Conservation (phyloP, 495 filamentous ascomycete genomes). For the Hyaloscypha finlandica region DNA sequence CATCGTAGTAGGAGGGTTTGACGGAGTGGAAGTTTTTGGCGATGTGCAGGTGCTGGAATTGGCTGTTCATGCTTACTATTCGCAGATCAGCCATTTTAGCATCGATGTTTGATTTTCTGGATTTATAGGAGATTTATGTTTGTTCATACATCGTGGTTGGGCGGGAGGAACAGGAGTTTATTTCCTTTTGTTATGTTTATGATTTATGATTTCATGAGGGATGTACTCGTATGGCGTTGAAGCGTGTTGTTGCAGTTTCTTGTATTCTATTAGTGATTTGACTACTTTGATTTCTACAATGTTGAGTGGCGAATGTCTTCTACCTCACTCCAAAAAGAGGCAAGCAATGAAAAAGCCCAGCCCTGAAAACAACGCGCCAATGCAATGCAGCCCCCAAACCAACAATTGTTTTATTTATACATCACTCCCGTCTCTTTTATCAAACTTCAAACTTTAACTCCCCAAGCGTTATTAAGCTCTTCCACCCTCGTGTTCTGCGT, state of each 20-base stretch:
- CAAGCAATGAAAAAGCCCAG: too few relatives aligned
- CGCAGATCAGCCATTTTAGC: constrained; percentile 66
- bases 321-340: constrained; percentile 1
- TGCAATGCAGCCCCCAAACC: not conserved
- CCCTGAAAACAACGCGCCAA: not conserved
- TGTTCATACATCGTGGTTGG: not conserved
- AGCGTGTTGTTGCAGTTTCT: constrained; percentile 13
- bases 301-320: not conserved
- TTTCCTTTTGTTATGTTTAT: constrained; percentile 1
- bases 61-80: constrained; percentile 66
- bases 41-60: constrained; percentile 65
- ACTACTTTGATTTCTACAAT: constrained; percentile 1
- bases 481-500: not conserved
- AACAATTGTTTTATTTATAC: too few relatives aligned
- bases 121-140: not conserved
- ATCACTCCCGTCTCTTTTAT: too few relatives aligned
- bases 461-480: not conserved
- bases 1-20: constrained; percentile 63
- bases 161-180: not conserved
- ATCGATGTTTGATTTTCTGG: constrained; percentile 54
- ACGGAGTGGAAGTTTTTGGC: constrained; percentile 62
- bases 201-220: constrained; percentile 12
- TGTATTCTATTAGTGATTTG: constrained; percentile 12
- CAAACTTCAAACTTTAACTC: not conserved
- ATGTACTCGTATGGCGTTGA: constrained; percentile 8